Evolutionary conservation across 208 protist genomes (phyloP).

Genomic region (Leishmania tarentolae): DNA sequence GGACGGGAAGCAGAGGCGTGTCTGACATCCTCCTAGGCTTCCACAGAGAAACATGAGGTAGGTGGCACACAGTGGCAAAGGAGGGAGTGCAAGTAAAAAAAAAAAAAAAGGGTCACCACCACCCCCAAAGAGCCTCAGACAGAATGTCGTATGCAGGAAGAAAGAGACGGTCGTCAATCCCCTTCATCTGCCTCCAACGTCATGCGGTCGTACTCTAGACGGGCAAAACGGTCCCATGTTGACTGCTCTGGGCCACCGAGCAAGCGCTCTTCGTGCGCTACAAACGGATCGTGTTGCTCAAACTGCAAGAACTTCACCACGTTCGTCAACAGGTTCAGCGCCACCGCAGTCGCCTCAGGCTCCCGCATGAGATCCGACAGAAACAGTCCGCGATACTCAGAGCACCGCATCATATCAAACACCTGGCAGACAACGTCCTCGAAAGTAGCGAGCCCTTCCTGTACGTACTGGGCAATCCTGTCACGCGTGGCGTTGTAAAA

Average conservation of each 20-base stretch:
- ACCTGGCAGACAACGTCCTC: conserved; percentile 94
- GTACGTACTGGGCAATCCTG: conserved; percentile 69
- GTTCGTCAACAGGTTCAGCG: conserved; percentile 95
- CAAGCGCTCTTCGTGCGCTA: conserved; percentile 75
- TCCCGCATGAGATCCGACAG: conserved; percentile 89
- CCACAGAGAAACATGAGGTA: background rate
- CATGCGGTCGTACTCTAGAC: conserved; percentile 94
- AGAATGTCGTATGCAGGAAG: conserved; percentile 7
- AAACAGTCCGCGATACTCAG: conserved; percentile 52
- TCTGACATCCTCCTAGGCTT: background rate
- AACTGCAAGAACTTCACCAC: conserved; percentile 93
- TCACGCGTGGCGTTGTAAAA: conserved; percentile 92
- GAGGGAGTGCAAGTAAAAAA: background rate
- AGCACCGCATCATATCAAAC: conserved; percentile 91
- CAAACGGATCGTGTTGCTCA: conserved; percentile 92
- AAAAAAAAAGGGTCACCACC: background rate
- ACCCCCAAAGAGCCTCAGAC: conserved; percentile 1
- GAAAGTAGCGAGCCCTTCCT: conserved; percentile 79
- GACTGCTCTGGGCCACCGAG: conserved; percentile 70
- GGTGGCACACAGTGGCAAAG: background rate
- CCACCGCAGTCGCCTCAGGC: conserved; percentile 74
- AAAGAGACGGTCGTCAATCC: conserved; percentile 14
- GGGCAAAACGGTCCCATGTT: conserved; percentile 93
- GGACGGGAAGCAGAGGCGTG: background rate
- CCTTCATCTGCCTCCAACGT: conserved; percentile 73